Percentiles rank a stretch among this genome's conserved stretches.
These are phyloP conservation scores for Chlorella sorokiniana DNA, from an alignment of 139 green algal genomes.

Conservation along the genomic window DNA sequence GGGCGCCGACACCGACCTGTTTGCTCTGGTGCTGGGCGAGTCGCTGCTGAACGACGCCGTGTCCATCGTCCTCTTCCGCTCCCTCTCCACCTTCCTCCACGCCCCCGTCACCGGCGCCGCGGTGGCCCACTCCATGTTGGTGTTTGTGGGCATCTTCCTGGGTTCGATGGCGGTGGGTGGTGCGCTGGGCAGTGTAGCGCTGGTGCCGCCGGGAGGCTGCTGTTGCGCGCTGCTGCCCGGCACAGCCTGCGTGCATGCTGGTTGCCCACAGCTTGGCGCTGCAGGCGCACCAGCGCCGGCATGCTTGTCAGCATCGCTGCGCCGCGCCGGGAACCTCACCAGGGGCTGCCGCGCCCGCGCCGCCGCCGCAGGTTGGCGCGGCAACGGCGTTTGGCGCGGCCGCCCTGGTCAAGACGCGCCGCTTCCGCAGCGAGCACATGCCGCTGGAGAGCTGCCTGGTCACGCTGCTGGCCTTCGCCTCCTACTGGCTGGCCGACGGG, in stretches of 20 bases:
- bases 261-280: too few species aligned
- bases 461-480: slow-evolving; percentile 53
- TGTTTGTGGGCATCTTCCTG: slow-evolving; percentile 62
- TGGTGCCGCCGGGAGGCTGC: too few species aligned
- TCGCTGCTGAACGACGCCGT: slow-evolving; percentile 75
- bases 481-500: slow-evolving; percentile 66
- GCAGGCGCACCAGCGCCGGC: too few species aligned
- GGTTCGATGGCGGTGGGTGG: slow-evolving; percentile 51
- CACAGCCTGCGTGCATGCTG: too few species aligned
- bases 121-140: slow-evolving; percentile 31
- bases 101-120: slow-evolving; percentile 29
- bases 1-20: slow-evolving; percentile 28
- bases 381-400: slow-evolving; percentile 51
- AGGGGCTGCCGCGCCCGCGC: too few species aligned
- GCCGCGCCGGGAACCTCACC: too few species aligned
- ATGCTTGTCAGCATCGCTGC: too few species aligned
- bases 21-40: slow-evolving; percentile 52
- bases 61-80: slow-evolving; percentile 72
- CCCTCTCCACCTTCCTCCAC: slow-evolving; percentile 51
- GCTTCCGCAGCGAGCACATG: slow-evolving; percentile 26
- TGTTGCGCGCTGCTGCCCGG: too few species aligned
- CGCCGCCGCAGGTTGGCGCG: slow-evolving; percentile 39
- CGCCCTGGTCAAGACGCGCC: slow-evolving; percentile 40
- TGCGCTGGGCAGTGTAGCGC: slow-evolving; percentile 11
- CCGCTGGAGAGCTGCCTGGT: slow-evolving; percentile 54